Conservation (phyloP, 805 yeast species). For the Pichia californica region DNA sequence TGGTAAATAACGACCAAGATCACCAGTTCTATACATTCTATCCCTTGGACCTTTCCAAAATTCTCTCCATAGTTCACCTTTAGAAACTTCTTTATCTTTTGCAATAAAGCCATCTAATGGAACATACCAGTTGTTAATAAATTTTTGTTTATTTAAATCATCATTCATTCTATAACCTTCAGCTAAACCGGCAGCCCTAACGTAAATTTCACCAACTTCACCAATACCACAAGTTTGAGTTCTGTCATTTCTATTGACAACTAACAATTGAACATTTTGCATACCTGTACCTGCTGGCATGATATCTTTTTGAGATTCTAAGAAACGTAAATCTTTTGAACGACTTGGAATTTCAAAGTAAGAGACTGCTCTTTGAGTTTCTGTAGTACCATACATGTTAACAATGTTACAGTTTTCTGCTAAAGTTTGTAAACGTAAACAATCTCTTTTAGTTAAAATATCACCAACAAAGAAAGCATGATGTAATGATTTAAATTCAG, state of each 20-base stretch:
- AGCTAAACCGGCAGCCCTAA: constrained; percentile 95
- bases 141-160: constrained; percentile 80
- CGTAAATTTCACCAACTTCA: constrained; percentile 97
- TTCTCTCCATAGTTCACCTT: constrained; percentile 60
- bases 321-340: constrained; percentile 58
- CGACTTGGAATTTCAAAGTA: constrained; percentile 82
- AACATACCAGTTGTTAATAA: constrained; percentile 87
- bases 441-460: constrained; percentile 93
- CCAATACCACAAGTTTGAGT: constrained; percentile 96
- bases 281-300: constrained; percentile 99
- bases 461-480: constrained; percentile 99
- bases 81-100: constrained; percentile 40
- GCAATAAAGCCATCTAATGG: constrained; percentile 56
- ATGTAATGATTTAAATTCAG: constrained; percentile 77
- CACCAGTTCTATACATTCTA: constrained; percentile 94
- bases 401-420: constrained; percentile 87
- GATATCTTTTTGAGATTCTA: constrained; percentile 82
- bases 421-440: constrained; percentile 83
- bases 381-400: constrained; percentile 99
- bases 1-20: constrained; percentile 91
- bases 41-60: constrained; percentile 94
- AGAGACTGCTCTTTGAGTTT: constrained; percentile 97
- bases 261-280: constrained; percentile 89
- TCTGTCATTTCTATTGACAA: constrained; percentile 85
- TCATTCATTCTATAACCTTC: constrained; percentile 94